Evolutionary conservation across 805 yeast species (phyloP), one percentile per base, ranked within the genome.

Genomic region (Kodamaea neixiangensis): DNA sequence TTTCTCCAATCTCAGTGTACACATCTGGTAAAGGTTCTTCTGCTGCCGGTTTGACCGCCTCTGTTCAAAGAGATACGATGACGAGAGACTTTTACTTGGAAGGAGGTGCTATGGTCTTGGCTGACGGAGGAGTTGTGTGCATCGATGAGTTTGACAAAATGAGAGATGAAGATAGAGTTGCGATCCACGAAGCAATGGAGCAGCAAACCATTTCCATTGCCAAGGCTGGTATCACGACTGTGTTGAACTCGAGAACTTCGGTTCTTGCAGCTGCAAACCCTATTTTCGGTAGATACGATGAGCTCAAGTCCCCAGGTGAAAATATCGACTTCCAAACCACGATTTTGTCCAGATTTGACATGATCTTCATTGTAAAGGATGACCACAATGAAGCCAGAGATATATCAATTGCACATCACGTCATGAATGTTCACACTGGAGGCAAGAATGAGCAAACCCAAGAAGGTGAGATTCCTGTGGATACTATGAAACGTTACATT

Each of bases 81-180:
- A 88, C 97, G 0, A 76, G 97, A 56, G 99, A 94, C 60, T 94
- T 93, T 67, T 93, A 89, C 67, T 75, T 94, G 48, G 99, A 94
- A 79, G 99, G 99, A 53, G 99, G 99, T 71, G 99, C 99, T 7
- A 92, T 94, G 97, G 99, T 94, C n/a, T 76, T 94, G 46, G 99
- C 99, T 0, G 99, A 94, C 72, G 98, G 98, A 37, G 99, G 99
- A 58, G 97, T 94, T 46, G 97, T 93, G 44, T 94, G 98, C 79
- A 94, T 94, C 64, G 99, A 94, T 76, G 99, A 94, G 78, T 94
- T 94, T 65, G 99, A 94, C 69, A 94, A 94, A 76, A 94, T 94
- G 99, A 80, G 98, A 67, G 99, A 94, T 64, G 98, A 94, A 67
- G 99, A 94, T 70, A 81, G 99, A 65, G 98, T 94, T 35, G 98